Percentiles rank a stretch among this genome's conserved stretches.
Conservation (phyloP, 2,329 filamentous ascomycete genomes). For the Fusarium luffae region DNA sequence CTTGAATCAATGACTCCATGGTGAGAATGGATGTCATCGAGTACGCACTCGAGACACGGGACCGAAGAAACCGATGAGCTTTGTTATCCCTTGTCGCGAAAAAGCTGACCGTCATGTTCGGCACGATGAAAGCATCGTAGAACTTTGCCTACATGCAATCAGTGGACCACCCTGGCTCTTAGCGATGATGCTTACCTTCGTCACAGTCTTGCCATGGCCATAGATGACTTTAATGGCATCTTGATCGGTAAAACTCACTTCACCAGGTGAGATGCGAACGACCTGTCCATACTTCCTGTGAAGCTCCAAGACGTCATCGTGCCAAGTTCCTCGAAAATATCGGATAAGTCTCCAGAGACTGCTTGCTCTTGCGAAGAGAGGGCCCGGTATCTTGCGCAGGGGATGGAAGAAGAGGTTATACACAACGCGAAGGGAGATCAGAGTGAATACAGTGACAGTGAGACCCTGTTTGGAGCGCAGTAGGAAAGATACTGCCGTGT, state of each 20-base stretch:
- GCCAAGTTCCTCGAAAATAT: constrained; percentile 26
- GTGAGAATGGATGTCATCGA: constrained; percentile 23
- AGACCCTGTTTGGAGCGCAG: neutral
- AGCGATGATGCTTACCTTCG: neutral
- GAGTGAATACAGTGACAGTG: neutral
- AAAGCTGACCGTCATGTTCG: constrained; percentile 24
- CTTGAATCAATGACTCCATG: constrained; percentile 19
- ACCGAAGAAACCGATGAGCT: constrained; percentile 17
- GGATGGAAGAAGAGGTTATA: constrained; percentile 14
- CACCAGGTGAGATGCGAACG: constrained; percentile 19
- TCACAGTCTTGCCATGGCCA: constrained; percentile 13
- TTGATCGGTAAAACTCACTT: constrained; percentile 15
- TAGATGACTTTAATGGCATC: constrained; percentile 2
- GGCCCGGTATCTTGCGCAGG: constrained; percentile 1
- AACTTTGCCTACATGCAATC: neutral
- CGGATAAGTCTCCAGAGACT: constrained; percentile 2
- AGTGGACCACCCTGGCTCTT: neutral
- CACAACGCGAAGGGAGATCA: neutral
- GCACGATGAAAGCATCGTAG: constrained; percentile 21
- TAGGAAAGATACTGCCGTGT: neutral
- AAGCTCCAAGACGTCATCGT: constrained; percentile 8
- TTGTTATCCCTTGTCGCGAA: constrained; percentile 13
- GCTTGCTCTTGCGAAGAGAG: constrained; percentile 1
- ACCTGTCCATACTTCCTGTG: constrained; percentile 17
- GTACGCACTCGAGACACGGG: constrained; percentile 15